Conservation (phyloP, 139 green algal genomes). For the Penium margaritaceum region DNA sequence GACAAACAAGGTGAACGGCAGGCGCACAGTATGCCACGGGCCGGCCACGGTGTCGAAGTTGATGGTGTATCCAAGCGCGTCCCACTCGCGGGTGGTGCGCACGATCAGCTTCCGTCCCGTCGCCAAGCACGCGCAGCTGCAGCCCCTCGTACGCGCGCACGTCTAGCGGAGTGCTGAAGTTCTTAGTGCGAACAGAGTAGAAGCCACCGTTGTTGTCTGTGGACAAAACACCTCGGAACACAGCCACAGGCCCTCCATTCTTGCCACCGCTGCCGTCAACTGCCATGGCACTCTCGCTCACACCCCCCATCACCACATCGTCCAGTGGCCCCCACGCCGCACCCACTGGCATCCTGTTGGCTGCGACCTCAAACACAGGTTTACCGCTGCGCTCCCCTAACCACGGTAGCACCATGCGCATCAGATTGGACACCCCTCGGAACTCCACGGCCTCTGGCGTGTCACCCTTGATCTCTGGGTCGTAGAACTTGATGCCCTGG, state of each 20-base stretch:
- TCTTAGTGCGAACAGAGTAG: conserved; percentile 50
- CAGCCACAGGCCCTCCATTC: conserved; percentile 43
- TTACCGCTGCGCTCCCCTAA: conserved; percentile 21
- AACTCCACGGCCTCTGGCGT: conserved; percentile 42
- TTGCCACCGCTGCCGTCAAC: conserved; percentile 56
- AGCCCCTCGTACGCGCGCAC: conserved; percentile 65
- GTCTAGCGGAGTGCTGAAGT: conserved; percentile 71
- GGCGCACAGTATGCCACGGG: conserved; percentile 44
- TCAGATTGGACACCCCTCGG: conserved; percentile 27
- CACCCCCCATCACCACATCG: conserved; percentile 92
- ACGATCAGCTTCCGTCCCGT: conserved; percentile 83
- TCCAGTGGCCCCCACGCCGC: conserved; percentile 72
- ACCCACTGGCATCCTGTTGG: conserved; percentile 31
- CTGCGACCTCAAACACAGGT: conserved; percentile 29
- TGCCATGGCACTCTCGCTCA: conserved; percentile 53
- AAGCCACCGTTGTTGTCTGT: conserved; percentile 82
- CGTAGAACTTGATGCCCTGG: conserved; percentile 55
- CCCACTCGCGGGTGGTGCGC: conserved; percentile 66
- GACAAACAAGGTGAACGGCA: conserved; percentile 75
- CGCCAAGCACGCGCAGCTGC: conserved; percentile 54
- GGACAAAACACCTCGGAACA: conserved; percentile 58
- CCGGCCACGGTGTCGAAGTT: conserved; percentile 66
- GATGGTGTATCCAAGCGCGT: conserved; percentile 71
- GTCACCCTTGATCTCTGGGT: conserved; percentile 42
- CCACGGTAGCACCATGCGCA: no score